phyloP scores from a whole-genome alignment of 306 rosid species.

The Aeschynomene evenia region DNA sequence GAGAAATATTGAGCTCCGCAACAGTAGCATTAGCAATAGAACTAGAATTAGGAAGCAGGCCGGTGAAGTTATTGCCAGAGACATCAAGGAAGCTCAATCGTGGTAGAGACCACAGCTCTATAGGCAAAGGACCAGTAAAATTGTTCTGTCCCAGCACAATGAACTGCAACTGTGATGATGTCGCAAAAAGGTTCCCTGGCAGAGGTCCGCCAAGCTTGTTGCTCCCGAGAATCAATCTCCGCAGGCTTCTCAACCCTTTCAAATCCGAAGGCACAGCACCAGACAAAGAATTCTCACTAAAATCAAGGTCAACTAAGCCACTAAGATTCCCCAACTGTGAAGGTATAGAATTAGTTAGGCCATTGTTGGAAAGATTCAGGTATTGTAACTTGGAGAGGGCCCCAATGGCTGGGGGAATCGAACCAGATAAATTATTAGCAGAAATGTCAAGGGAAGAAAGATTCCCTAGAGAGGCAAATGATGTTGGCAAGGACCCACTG shows the following conservation, averaged over 20 bases:
- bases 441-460: conserved; percentile 73
- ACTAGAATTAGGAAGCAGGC: conserved; percentile 61
- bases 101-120: conserved; percentile 61
- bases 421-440: conserved; percentile 54
- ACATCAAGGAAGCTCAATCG: conserved; percentile 59
- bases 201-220: conserved; percentile 58
- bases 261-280: conserved; percentile 51
- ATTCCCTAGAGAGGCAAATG: conserved; percentile 51
- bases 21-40: conserved; percentile 32
- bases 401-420: conserved; percentile 59
- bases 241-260: conserved; percentile 58
- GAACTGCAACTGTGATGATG: conserved; percentile 47
- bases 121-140: conserved; percentile 61
- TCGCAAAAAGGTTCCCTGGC: conserved; percentile 44
- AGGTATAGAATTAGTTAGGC: conserved; percentile 56
- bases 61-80: conserved; percentile 70
- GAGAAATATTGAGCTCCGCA: conserved; percentile 57
- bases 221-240: conserved; percentile 44
- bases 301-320: conserved; percentile 81
- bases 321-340: conserved; percentile 53
- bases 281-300: conserved; percentile 61
- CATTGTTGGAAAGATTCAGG: conserved; percentile 75
- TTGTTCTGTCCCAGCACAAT: conserved; percentile 54
- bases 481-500: conserved; percentile 52
- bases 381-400: conserved; percentile 53